Evolutionary conservation across 2,329 filamentous ascomycete genomes (phyloP).

Genomic region (Penicillium glabrum): DNA sequence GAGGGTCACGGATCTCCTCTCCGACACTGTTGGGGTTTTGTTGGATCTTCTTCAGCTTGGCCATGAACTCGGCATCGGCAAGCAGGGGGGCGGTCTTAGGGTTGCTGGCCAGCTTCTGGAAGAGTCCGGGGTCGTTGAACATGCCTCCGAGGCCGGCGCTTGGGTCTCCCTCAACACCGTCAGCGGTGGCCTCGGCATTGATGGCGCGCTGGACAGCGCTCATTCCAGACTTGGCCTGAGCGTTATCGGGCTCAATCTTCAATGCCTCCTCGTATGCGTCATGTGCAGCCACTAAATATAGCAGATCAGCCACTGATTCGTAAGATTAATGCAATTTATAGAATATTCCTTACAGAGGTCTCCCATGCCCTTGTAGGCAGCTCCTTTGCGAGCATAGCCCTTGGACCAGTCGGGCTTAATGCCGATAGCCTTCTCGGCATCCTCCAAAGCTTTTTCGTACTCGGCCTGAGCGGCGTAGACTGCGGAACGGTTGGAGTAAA

Average conservation of each 20-base stretch:
- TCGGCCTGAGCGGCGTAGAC: slow-evolving; percentile 85
- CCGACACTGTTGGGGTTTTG: slow-evolving; percentile 77
- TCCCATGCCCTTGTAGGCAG: slow-evolving; percentile 82
- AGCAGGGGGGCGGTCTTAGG: slow-evolving; percentile 86
- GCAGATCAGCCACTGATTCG: neutral
- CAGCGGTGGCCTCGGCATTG: slow-evolving; percentile 68
- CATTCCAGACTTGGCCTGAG: slow-evolving; percentile 86
- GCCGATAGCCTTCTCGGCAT: slow-evolving; percentile 90
- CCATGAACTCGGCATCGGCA: slow-evolving; percentile 83
- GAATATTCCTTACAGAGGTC: slow-evolving; percentile 60
- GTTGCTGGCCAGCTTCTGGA: slow-evolving; percentile 88
- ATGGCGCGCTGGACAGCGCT: slow-evolving; percentile 85
- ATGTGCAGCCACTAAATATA: slow-evolving; percentile 64
- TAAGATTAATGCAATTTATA: neutral
- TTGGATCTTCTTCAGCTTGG: slow-evolving; percentile 78
- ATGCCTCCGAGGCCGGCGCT: slow-evolving; percentile 79
- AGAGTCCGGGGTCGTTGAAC: slow-evolving; percentile 89
- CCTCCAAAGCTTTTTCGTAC: slow-evolving; percentile 78
- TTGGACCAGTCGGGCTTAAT: slow-evolving; percentile 98
- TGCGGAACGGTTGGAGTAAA: slow-evolving; percentile 95
- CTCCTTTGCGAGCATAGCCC: slow-evolving; percentile 90
- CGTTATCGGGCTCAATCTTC: slow-evolving; percentile 87
- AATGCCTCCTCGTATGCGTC: slow-evolving; percentile 94
- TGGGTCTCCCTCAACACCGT: slow-evolving; percentile 63
- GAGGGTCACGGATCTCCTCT: slow-evolving; percentile 80